Conservation (phyloP, 176 grass and related monocot species). For the Microstegium vimineum region DNA sequence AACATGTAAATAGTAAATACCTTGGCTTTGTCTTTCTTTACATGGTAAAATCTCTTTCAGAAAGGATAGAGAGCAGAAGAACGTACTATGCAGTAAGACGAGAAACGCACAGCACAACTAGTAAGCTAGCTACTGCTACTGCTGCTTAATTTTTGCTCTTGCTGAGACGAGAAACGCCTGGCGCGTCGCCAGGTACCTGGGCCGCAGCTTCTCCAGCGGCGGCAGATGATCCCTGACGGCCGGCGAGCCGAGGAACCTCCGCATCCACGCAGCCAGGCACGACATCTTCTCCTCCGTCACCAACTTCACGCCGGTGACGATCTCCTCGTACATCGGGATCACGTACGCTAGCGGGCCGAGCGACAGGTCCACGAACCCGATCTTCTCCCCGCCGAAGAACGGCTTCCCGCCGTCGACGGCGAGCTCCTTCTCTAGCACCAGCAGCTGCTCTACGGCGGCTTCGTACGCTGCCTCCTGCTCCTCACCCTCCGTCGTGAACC, state of each 20-base stretch:
- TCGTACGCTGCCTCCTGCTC: constrained; percentile 12
- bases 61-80: no score
- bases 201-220: constrained; percentile 17
- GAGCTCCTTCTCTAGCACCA: constrained; percentile 32
- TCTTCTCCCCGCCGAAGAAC: constrained; percentile 32
- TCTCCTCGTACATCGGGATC: constrained; percentile 34
- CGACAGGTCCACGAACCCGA: constrained; percentile 27
- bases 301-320: constrained; percentile 7
- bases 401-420: not conserved
- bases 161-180: not conserved
- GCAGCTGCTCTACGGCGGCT: constrained; percentile 21
- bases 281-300: constrained; percentile 19
- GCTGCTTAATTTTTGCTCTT: not conserved
- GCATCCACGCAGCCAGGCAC: constrained; percentile 29
- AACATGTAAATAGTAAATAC: no score
- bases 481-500: constrained; percentile 17
- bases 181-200: constrained; percentile 4
- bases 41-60: no score
- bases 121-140: not conserved
- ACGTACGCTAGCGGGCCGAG: constrained; percentile 27
- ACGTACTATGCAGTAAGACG: no score
- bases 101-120: no score
- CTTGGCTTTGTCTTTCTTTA: no score
- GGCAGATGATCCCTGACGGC: constrained; percentile 27
- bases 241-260: constrained; percentile 19